Percentiles rank a stretch among this genome's conserved stretches.
phyloP scores from a whole-genome alignment of 257 asterid genomes.

The Solanum pimpinellifolium region DNA sequence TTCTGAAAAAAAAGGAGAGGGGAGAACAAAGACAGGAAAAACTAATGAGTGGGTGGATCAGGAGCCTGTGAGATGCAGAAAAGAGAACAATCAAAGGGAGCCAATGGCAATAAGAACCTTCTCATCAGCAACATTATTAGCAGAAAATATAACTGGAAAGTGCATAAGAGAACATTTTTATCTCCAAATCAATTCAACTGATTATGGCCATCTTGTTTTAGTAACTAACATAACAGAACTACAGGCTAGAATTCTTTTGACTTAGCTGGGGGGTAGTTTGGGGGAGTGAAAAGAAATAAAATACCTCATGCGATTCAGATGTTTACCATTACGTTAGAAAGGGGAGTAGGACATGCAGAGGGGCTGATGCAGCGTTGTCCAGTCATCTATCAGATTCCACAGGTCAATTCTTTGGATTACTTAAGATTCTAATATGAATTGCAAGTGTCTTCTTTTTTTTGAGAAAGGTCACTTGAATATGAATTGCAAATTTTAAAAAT shows the following conservation, averaged over 20 bases:
- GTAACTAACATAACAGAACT: not conserved
- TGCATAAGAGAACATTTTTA: not conserved
- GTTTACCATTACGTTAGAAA: not conserved
- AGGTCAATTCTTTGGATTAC: not conserved
- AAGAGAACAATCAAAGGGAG: not conserved
- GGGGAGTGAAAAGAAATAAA: not conserved
- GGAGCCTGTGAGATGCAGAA: not conserved
- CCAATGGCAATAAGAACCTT: not conserved
- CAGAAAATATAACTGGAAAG: not conserved
- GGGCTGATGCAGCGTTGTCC: not conserved
- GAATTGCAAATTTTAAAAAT: not conserved
- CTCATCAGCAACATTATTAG: not conserved
- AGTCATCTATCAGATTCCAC: not conserved
- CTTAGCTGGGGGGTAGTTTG: not conserved
- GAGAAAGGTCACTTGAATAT: not conserved
- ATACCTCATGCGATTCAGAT: not conserved
- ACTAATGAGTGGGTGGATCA: not conserved
- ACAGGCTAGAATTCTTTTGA: not conserved
- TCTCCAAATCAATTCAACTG: not conserved
- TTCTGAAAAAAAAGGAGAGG: not conserved
- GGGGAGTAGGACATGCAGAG: not conserved
- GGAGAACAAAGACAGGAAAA: not conserved
- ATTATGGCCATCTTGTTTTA: not conserved
- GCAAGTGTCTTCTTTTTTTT: not conserved
- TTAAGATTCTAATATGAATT: not conserved